A percentile compares a stretch with the other conserved stretches of the same genome.
phyloP scores from a whole-genome alignment of 2,329 filamentous ascomycete genomes.

The Fusarium sp. region DNA sequence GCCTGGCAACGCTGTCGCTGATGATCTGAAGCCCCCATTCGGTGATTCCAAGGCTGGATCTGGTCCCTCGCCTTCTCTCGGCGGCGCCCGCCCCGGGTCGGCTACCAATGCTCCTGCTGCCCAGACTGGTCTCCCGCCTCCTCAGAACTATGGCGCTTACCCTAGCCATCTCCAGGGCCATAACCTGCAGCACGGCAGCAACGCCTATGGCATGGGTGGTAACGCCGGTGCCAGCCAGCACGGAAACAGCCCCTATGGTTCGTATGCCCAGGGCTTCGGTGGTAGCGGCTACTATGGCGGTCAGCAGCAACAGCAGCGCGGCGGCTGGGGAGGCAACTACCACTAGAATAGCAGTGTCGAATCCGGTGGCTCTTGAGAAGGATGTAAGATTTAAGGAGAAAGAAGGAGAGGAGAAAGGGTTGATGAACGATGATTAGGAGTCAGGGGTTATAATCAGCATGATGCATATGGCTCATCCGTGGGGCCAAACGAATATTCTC shows the following conservation, averaged over 20 bases:
- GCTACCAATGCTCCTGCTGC: slow-evolving; percentile 63
- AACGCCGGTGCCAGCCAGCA: slow-evolving; percentile 64
- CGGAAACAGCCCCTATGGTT: slow-evolving; percentile 64
- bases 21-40: slow-evolving; percentile 68
- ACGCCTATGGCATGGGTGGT: slow-evolving; percentile 66
- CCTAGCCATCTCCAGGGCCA: slow-evolving; percentile 66
- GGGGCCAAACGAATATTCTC: slow-evolving; percentile 44
- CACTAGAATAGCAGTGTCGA: slow-evolving; percentile 55
- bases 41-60: slow-evolving; percentile 65
- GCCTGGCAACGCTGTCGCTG: slow-evolving; percentile 56
- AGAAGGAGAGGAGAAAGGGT: slow-evolving; percentile 33
- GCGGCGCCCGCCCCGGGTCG: slow-evolving; percentile 67
- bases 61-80: slow-evolving; percentile 68
- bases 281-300: slow-evolving; percentile 60
- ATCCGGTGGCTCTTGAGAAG: slow-evolving; percentile 21
- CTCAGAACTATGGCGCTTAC: slow-evolving; percentile 67
- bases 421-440: slow-evolving; percentile 38
- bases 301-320: slow-evolving; percentile 56
- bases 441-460: slow-evolving; percentile 49
- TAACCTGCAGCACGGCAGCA: slow-evolving; percentile 66
- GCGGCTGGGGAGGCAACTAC: slow-evolving; percentile 72
- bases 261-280: slow-evolving; percentile 62
- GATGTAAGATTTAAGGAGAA: slow-evolving; percentile 39
- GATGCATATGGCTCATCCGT: slow-evolving; percentile 43
- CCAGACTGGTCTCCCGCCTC: slow-evolving; percentile 67